Base-by-base conservation (phyloP, 768 basidiomycete species). In the Boletales sp. region DNA sequence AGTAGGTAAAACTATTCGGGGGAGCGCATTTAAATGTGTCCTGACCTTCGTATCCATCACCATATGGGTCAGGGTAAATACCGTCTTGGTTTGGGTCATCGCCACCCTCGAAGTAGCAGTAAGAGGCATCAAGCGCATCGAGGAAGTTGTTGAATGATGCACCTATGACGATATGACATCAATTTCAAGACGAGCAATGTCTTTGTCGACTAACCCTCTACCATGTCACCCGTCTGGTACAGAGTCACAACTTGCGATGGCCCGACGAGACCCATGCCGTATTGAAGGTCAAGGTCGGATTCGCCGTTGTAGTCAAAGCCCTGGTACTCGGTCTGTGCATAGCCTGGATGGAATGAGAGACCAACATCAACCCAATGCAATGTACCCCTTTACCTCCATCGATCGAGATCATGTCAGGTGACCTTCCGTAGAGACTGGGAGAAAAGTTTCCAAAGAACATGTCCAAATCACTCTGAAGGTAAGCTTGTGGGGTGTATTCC, bases 131-230 rank as follows among this genome's bases (percentile, higher is more conserved):
- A 11, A 73, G 41, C 13, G 67, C 69, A 43, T 73, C 69, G 21
- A 72, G 60, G 55, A 64, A 61, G 40, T 70, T 71, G 48, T 69
- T 65, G 50, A 68, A 71, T 9, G 68, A 66, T 11, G 60, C 59
- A 21, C 58, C 58, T 62, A 30, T 21, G 30, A 17, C 37, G 24
- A 17, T 27, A 6, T 5, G 10, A 18, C 10, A 39, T 56, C 51
- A 46, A 44, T 39, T 37, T 38, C 17, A 54, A 39, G 0, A 27
- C 11, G 24, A 30, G 7, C 5, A n/a, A 29, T 41, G n/a, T 29
- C 19, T 13, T 27, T 12, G 1, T 7, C 4, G 13, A 55, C 47
- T 18, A 37, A 55, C 69, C 64, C 32, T 63, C 58, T 7, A 63
- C 57, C 47, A 58, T 54, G 18, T 66, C 65, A 46, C 69, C 66